These are phyloP conservation scores for Alternaria ethzedia DNA, from an alignment of 2,329 filamentous ascomycete genomes.

Conservation along the genomic window DNA sequence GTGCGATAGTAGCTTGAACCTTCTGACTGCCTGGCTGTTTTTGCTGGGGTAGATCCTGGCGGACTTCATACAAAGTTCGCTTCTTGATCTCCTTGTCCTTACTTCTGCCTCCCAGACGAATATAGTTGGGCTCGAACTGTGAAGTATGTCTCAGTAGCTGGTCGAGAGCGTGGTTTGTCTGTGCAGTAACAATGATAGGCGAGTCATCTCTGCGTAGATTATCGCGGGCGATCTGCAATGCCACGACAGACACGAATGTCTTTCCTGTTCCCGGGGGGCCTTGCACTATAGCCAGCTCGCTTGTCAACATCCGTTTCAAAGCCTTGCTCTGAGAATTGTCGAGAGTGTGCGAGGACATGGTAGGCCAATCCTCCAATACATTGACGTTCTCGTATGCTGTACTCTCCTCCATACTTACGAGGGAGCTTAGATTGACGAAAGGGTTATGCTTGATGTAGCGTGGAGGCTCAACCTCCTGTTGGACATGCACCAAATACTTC, in stretches of 20 bases:
- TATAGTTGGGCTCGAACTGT: conserved; percentile 66
- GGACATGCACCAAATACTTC: conserved; percentile 64
- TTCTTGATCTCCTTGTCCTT: conserved; percentile 69
- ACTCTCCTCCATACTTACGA: conserved; percentile 49
- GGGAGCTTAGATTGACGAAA: conserved; percentile 56
- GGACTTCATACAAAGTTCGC: conserved; percentile 70
- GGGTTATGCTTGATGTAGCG: conserved; percentile 60
- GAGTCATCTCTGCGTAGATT: conserved; percentile 63
- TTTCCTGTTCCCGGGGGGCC: conserved; percentile 84
- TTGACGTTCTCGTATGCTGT: conserved; percentile 57
- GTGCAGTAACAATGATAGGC: conserved; percentile 79
- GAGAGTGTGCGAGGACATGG: conserved; percentile 56
- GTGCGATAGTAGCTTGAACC: conserved; percentile 46
- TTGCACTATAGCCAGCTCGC: conserved; percentile 77
- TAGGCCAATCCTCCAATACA: conserved; percentile 63
- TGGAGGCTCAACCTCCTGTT: conserved; percentile 57
- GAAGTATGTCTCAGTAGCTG: conserved; percentile 74
- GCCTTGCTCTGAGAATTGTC: conserved; percentile 76
- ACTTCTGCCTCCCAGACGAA: conserved; percentile 73
- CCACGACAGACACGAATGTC: conserved; percentile 79
- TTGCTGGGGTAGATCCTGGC: conserved; percentile 34
- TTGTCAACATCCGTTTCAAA: conserved; percentile 72
- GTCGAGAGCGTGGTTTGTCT: conserved; percentile 91
- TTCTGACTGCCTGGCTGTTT: conserved; percentile 49
- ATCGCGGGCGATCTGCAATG: conserved; percentile 68